These are phyloP conservation scores for Aureobasidium namibiae DNA, from an alignment of 2,329 filamentous ascomycete genomes.

Conservation along the genomic window DNA sequence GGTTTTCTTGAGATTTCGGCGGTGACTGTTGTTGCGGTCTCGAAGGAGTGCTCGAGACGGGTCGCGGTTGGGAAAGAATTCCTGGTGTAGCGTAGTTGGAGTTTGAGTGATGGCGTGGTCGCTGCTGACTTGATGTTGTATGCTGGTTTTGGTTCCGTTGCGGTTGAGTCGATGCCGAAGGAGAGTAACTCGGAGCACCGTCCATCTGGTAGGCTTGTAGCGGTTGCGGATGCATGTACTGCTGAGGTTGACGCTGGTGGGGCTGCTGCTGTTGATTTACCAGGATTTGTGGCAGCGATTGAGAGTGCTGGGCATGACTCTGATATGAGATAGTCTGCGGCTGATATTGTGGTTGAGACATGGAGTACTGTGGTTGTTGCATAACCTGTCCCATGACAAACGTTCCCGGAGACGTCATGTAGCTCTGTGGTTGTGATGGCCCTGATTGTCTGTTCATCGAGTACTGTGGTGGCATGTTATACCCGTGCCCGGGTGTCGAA, in stretches of 20 bases:
- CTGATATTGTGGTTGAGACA: slow-evolving; percentile 6
- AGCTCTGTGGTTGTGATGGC: background rate
- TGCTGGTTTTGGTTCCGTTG: background rate
- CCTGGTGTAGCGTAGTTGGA: background rate
- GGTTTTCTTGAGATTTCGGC: slow-evolving; percentile 13
- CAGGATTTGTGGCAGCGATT: slow-evolving; percentile 29
- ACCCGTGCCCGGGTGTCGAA: background rate
- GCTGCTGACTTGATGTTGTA: background rate
- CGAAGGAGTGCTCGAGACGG: background rate
- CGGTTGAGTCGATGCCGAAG: background rate
- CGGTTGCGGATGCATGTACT: slow-evolving; percentile 12
- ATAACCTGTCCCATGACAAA: background rate
- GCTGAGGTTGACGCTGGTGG: slow-evolving; percentile 26
- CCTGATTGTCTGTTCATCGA: background rate
- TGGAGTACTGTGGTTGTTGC: slow-evolving; percentile 3
- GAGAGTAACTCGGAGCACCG: background rate
- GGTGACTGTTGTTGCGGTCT: slow-evolving; percentile 20
- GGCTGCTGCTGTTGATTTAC: slow-evolving; percentile 24
- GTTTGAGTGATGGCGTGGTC: background rate
- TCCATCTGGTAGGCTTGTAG: slow-evolving; percentile 8
- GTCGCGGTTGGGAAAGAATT: background rate
- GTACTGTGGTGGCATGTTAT: slow-evolving; percentile 18
- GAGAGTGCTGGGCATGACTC: slow-evolving; percentile 25
- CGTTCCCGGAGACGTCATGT: background rate
- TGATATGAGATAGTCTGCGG: slow-evolving; percentile 28